These are phyloP conservation scores for Cubamyces lactineus DNA, from an alignment of 768 basidiomycete species.

Conservation along the genomic window DNA sequence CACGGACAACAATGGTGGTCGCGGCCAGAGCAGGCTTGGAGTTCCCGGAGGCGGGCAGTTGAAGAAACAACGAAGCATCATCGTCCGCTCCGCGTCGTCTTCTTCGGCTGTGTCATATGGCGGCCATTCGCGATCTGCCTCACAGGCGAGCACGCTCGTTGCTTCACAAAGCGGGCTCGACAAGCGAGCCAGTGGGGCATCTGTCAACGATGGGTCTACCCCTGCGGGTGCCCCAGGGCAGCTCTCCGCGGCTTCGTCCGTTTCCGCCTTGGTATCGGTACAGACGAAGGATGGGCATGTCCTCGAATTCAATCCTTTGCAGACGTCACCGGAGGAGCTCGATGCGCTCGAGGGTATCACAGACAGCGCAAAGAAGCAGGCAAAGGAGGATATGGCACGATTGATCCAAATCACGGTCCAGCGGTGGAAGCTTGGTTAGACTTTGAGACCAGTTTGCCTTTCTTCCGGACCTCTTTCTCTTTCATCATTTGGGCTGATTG, in stretches of 20 bases:
- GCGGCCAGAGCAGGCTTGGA: conserved; percentile 9
- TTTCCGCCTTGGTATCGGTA: conserved; percentile 70
- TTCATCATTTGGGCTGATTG: not conserved
- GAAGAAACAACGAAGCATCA: conserved; percentile 43
- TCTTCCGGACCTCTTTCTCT: no score
- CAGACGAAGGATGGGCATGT: conserved; percentile 79
- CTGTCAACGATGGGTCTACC: not conserved
- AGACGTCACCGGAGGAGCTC: conserved; percentile 69
- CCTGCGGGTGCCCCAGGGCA: conserved; percentile 2
- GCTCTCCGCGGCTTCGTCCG: conserved; percentile 32
- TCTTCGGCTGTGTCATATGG: conserved; percentile 22
- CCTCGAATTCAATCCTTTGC: conserved; percentile 85
- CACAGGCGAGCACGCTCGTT: conserved; percentile 52
- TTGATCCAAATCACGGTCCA: conserved; percentile 73
- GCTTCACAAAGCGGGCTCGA: conserved; percentile 37
- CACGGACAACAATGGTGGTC: conserved; percentile 17
- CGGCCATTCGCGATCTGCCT: conserved; percentile 51
- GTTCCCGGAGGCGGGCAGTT: conserved; percentile 30
- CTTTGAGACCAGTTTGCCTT: not conserved
- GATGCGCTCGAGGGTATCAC: conserved; percentile 80
- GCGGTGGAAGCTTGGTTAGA: conserved; percentile 66
- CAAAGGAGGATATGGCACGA: conserved; percentile 72
- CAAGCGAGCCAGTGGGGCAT: conserved; percentile 16
- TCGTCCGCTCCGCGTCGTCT: conserved; percentile 38
- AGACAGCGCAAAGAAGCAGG: conserved; percentile 82